Conservation (phyloP, 495 filamentous ascomycete species). For the Neurospora sp. region DNA sequence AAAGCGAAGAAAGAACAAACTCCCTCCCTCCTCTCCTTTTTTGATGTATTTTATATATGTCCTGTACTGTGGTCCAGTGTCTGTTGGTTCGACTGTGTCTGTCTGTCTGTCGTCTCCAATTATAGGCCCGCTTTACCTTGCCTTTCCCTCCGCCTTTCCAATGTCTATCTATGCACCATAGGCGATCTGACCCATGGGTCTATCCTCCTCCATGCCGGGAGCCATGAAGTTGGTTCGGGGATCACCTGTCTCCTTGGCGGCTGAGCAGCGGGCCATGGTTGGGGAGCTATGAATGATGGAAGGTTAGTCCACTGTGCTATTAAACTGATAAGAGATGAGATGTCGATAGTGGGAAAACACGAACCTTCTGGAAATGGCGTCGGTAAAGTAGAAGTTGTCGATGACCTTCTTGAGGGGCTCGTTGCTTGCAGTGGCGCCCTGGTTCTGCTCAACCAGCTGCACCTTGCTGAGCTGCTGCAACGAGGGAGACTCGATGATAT, state of each 20-base stretch:
- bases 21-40: not conserved
- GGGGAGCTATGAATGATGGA: slow-evolving; percentile 53
- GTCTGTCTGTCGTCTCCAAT: not conserved
- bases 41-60: not conserved
- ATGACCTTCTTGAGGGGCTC: slow-evolving; percentile 70
- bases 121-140: not conserved
- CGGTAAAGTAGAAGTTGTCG: slow-evolving; percentile 95
- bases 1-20: not conserved
- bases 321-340: not conserved
- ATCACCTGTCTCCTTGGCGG: slow-evolving; percentile 59
- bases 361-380: slow-evolving; percentile 87
- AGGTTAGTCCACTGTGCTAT: not conserved
- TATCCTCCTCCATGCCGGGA: slow-evolving; percentile 50
- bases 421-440: slow-evolving; percentile 58
- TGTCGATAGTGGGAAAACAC: slow-evolving; percentile 9
- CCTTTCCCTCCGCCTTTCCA: not conserved
- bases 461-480: slow-evolving; percentile 69
- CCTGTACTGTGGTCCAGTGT: not conserved
- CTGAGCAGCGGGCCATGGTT: slow-evolving; percentile 93
- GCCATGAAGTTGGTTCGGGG: slow-evolving; percentile 83
- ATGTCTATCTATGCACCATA: slow-evolving; percentile 31
- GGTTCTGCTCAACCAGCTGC: slow-evolving; percentile 92
- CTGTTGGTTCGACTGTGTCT: not conserved
- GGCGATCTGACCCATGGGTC: slow-evolving; percentile 41
- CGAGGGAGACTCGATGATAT: slow-evolving; percentile 72